A percentile compares a stretch with the other conserved stretches of the same genome.
These are phyloP conservation scores for Ilyonectria robusta DNA, from an alignment of 2,329 filamentous ascomycete species.

Conservation along the genomic window DNA sequence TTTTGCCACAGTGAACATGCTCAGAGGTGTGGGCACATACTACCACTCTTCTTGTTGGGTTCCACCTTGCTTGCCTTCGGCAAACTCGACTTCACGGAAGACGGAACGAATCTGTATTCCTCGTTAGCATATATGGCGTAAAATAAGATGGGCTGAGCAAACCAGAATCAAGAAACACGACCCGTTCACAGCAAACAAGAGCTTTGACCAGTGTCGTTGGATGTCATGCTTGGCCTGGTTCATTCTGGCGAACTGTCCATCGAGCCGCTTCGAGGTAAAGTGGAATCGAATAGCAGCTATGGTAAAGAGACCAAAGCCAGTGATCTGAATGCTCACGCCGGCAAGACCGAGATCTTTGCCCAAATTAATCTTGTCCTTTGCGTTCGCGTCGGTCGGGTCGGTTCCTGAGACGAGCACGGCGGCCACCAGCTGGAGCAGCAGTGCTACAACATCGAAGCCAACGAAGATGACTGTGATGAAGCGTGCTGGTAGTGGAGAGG, in stretches of 20 bases:
- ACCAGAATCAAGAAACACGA: conserved; percentile 41
- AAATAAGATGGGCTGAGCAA: neutral
- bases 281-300: conserved; percentile 62
- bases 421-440: conserved; percentile 56
- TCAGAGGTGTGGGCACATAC: conserved; percentile 21
- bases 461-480: conserved; percentile 57
- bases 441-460: conserved; percentile 55
- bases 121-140: neutral
- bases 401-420: conserved; percentile 58
- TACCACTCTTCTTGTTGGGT: conserved; percentile 42
- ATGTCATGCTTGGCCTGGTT: conserved; percentile 37
- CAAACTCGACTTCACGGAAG: conserved; percentile 41
- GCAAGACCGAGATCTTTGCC: conserved; percentile 39
- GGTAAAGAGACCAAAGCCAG: conserved; percentile 62
- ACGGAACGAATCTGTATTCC: conserved; percentile 35
- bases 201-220: conserved; percentile 28
- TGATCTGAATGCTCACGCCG: conserved; percentile 56
- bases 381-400: conserved; percentile 48
- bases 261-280: conserved; percentile 53
- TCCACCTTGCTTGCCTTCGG: conserved; percentile 31
- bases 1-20: rapidly evolving
- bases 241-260: conserved; percentile 28
- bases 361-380: conserved; percentile 43
- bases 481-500: conserved; percentile 21
- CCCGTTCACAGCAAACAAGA: conserved; percentile 32